These are phyloP conservation scores for Fusarium sp. DNA, from an alignment of 2,329 filamentous ascomycete genomes.

Conservation along the genomic window DNA sequence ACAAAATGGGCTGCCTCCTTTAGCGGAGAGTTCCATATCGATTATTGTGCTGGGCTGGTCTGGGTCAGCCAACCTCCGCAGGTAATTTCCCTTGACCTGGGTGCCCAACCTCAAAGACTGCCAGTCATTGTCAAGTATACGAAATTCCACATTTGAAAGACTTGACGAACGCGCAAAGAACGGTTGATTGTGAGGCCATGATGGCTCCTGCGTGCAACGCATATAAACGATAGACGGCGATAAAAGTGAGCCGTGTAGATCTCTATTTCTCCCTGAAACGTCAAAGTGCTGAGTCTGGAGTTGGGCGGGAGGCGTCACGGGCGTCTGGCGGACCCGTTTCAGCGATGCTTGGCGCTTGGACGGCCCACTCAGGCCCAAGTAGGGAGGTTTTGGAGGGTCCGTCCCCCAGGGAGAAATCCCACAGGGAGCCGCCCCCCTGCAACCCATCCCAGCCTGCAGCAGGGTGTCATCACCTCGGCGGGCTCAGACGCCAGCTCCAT, in stretches of 20 bases:
- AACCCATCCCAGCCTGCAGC: conserved; percentile 18
- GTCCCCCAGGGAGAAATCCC: conserved; percentile 17
- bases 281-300: background rate
- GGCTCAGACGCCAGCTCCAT: conserved; percentile 21
- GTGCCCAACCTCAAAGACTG: no score
- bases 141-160: background rate
- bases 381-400: conserved; percentile 7
- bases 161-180: background rate
- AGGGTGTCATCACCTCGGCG: conserved; percentile 14
- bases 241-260: conserved; percentile 17
- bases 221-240: background rate
- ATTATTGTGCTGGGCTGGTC: conserved; percentile 5
- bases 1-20: conserved; percentile 8
- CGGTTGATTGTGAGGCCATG: background rate
- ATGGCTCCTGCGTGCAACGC: conserved; percentile 2
- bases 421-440: conserved; percentile 30
- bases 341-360: conserved; percentile 28
- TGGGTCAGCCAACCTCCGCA: conserved; percentile 25
- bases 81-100: conserved; percentile 34
- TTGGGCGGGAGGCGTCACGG: conserved; percentile 29
- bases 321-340: conserved; percentile 38
- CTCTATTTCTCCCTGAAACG: conserved; percentile 31
- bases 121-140: no score
- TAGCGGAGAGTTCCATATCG: conserved; percentile 4
- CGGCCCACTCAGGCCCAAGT: conserved; percentile 1